These are phyloP conservation scores for Amphirosellinia nigrospora DNA, from an alignment of 495 filamentous ascomycete genomes.

Conservation along the genomic window DNA sequence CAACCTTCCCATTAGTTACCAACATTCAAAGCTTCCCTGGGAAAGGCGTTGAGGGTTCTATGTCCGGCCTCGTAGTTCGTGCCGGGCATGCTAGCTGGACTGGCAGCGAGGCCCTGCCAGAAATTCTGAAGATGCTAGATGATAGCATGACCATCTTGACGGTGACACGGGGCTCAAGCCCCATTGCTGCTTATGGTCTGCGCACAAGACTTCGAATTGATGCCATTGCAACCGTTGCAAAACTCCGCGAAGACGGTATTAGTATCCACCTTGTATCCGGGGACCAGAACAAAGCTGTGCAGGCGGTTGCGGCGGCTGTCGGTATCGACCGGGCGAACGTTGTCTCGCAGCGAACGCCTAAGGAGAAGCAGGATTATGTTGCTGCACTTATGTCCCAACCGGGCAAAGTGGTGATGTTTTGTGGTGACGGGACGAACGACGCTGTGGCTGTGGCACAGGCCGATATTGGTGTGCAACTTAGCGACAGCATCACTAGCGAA, in stretches of 20 bases:
- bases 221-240: slow-evolving; percentile 52
- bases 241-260: slow-evolving; percentile 63
- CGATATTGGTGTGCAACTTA: slow-evolving; percentile 75
- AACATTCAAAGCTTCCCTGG: slow-evolving; percentile 57
- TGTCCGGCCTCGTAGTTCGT: slow-evolving; percentile 49
- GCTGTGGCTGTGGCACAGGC: slow-evolving; percentile 74
- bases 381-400: slow-evolving; percentile 42
- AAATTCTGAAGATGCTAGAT: slow-evolving; percentile 51
- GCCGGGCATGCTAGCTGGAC: slow-evolving; percentile 74
- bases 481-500: slow-evolving; percentile 53
- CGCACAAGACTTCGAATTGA: slow-evolving; percentile 65
- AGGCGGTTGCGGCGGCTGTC: slow-evolving; percentile 57
- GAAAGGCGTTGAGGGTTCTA: slow-evolving; percentile 47
- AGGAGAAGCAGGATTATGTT: slow-evolving; percentile 69
- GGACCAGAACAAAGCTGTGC: slow-evolving; percentile 68
- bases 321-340: slow-evolving; percentile 57
- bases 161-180: slow-evolving; percentile 57
- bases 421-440: slow-evolving; percentile 84
- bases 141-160: slow-evolving; percentile 67
- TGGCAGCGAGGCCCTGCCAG: slow-evolving; percentile 39
- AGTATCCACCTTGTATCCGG: slow-evolving; percentile 70
- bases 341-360: slow-evolving; percentile 59
- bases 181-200: slow-evolving; percentile 66
- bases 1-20: slow-evolving; percentile 39
- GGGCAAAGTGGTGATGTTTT: slow-evolving; percentile 63